Percentiles rank a stretch among this genome's conserved stretches.
Evolutionary conservation across 2,329 filamentous ascomycete species (phyloP).

Genomic region (Arthroderma sp.): DNA sequence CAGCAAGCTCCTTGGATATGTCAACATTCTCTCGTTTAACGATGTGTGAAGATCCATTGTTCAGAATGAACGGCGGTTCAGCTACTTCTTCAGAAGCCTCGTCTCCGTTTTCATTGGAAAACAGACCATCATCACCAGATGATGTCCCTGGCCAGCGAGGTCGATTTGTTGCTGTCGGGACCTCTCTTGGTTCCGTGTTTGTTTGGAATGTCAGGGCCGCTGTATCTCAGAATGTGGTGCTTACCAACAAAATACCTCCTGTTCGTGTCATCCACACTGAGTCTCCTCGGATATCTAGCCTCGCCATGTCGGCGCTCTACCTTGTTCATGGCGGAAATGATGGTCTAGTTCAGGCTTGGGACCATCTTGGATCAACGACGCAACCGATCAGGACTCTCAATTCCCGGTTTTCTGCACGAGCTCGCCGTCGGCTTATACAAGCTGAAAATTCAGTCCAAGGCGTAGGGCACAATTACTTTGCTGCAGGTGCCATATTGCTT

Average conservation of each 20-base stretch:
- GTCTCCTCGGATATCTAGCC: conserved; percentile 70
- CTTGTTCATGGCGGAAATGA: conserved; percentile 89
- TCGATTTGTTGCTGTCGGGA: conserved; percentile 70
- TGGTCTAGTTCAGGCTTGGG: conserved; percentile 91
- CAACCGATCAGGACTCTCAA: conserved; percentile 77
- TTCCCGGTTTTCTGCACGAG: conserved; percentile 66
- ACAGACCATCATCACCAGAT: conserved; percentile 24
- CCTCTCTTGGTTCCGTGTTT: conserved; percentile 59
- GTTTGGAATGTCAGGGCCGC: conserved; percentile 73
- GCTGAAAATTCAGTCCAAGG: conserved; percentile 54
- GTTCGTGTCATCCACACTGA: conserved; percentile 79
- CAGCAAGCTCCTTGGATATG: conserved; percentile 56
- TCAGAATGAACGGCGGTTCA: conserved; percentile 44
- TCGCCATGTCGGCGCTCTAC: conserved; percentile 75
- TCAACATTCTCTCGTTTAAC: conserved; percentile 62
- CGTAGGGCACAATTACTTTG: conserved; percentile 62
- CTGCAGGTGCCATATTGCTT: conserved; percentile 69
- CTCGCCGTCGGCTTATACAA: conserved; percentile 60
- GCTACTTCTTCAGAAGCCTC: conserved; percentile 41
- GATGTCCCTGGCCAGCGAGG: conserved; percentile 78
- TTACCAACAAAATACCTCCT: conserved; percentile 51
- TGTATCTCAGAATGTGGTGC: conserved; percentile 39
- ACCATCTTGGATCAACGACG: conserved; percentile 69
- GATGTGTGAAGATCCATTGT: conserved; percentile 63
- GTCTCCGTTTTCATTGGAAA: conserved; percentile 40